These are phyloP conservation scores for Telopea speciosissima DNA, from an alignment of 177 flowering plant genomes.

Conservation along the genomic window DNA sequence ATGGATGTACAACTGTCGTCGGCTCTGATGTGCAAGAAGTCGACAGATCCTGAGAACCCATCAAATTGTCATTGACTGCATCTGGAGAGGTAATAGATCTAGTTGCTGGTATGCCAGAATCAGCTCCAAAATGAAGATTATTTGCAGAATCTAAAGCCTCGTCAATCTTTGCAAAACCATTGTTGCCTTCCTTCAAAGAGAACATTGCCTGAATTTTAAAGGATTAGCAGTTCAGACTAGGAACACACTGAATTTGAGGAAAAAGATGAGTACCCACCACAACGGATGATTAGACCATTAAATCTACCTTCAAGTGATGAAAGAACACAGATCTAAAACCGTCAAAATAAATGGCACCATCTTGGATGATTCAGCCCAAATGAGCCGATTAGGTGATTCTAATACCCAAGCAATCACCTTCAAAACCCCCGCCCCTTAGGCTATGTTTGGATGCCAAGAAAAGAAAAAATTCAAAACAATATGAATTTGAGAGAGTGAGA, in stretches of 20 bases:
- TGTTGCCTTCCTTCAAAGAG: slow-evolving; percentile 34
- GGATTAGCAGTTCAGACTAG: too few relatives aligned
- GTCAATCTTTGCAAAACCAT: slow-evolving; percentile 36
- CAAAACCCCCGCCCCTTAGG: too few relatives aligned
- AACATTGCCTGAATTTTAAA: slow-evolving; percentile 40
- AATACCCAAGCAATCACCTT: not conserved
- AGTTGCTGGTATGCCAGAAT: slow-evolving; percentile 21
- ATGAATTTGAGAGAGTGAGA: too few relatives aligned
- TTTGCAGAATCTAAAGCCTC: slow-evolving; percentile 39
- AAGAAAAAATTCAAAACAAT: too few relatives aligned
- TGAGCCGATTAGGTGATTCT: not conserved
- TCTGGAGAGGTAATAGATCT: slow-evolving; percentile 19
- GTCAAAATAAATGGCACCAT: not conserved
- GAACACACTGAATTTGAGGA: too few relatives aligned
- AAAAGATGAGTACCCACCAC: too few relatives aligned
- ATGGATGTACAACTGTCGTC: slow-evolving; percentile 7
- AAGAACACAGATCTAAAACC: not conserved
- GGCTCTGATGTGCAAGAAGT: slow-evolving; percentile 19
- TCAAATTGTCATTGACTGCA: slow-evolving; percentile 14
- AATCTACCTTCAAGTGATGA: not conserved
- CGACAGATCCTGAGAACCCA: slow-evolving; percentile 17
- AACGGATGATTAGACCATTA: not conserved
- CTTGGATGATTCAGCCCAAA: not conserved
- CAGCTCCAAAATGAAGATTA: slow-evolving; percentile 24
- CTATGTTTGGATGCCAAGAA: too few relatives aligned